Conservation (phyloP, 2,329 filamentous ascomycete genomes). For the Fusarium sp. region DNA sequence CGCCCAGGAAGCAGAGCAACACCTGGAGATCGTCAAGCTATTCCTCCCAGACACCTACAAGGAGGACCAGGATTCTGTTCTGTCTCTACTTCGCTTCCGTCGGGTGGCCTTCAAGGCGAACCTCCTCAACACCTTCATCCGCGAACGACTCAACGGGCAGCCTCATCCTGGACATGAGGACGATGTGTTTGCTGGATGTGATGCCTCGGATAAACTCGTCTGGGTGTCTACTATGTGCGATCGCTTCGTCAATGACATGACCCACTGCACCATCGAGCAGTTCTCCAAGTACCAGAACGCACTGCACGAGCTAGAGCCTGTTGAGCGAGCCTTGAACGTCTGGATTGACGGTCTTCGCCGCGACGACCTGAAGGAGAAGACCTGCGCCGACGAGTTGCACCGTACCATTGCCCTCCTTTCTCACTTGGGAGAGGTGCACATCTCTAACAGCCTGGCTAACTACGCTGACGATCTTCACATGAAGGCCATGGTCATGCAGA, state of each 20-base stretch:
- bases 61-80: constrained; percentile 83
- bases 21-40: constrained; percentile 86
- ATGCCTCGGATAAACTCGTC: constrained; percentile 84
- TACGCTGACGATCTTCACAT: constrained; percentile 84
- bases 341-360: constrained; percentile 87
- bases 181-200: constrained; percentile 80
- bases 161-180: constrained; percentile 76
- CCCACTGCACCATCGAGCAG: constrained; percentile 77
- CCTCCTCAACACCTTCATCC: constrained; percentile 79
- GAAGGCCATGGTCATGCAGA: constrained; percentile 79
- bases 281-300: constrained; percentile 84
- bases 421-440: constrained; percentile 85
- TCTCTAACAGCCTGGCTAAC: constrained; percentile 73
- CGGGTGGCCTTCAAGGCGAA: constrained; percentile 88
- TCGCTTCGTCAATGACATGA: constrained; percentile 83
- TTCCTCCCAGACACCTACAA: constrained; percentile 89
- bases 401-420: constrained; percentile 85
- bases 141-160: constrained; percentile 77
- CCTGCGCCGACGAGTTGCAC: constrained; percentile 82
- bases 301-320: constrained; percentile 86
- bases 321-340: constrained; percentile 86
- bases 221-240: constrained; percentile 87
- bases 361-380: constrained; percentile 86
- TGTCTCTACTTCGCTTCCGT: constrained; percentile 87
- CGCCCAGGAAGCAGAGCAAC: constrained; percentile 87